Evolutionary conservation across 73 alveolate genomes (phyloP).

Genomic region (Halteria grandinella): DNA sequence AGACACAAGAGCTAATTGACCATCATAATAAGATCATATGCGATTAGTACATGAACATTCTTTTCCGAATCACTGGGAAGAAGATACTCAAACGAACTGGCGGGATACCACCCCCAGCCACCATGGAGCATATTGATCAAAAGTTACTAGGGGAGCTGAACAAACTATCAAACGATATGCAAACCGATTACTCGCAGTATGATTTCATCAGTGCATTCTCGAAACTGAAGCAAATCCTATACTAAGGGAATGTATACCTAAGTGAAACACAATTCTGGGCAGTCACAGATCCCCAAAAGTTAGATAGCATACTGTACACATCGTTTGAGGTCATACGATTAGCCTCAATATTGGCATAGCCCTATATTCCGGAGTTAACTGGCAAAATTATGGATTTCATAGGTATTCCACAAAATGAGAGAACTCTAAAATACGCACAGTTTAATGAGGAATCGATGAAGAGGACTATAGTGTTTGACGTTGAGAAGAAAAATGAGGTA

Average conservation of each 20-base stretch:
- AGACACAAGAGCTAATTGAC: conserved; percentile 15
- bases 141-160: not conserved
- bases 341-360: conserved; percentile 15
- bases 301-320: conserved; percentile 10
- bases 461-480: too few species aligned
- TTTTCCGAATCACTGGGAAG: conserved; percentile 59
- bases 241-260: conserved; percentile 19
- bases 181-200: not conserved
- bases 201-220: conserved; percentile 8
- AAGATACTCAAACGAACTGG: conserved; percentile 12
- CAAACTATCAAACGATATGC: not conserved
- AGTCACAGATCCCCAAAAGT: conserved; percentile 8
- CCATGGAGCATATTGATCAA: conserved; percentile 2
- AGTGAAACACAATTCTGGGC: conserved; percentile 44
- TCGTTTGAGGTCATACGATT: conserved; percentile 31
- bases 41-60: conserved; percentile 46
- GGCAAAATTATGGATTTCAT: conserved; percentile 6
- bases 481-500: too few species aligned
- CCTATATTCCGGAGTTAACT: conserved; percentile 38
- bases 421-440: too few species aligned
- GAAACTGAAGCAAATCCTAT: conserved; percentile 20
- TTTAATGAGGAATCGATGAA: too few species aligned
- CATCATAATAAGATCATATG: conserved; percentile 45
- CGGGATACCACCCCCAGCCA: not conserved
- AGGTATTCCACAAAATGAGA: not conserved